Percentiles rank a stretch among this genome's conserved stretches.
Conservation (phyloP, 2,329 filamentous ascomycete genomes). For the Xenosphaeropsis pyriputrescens region DNA sequence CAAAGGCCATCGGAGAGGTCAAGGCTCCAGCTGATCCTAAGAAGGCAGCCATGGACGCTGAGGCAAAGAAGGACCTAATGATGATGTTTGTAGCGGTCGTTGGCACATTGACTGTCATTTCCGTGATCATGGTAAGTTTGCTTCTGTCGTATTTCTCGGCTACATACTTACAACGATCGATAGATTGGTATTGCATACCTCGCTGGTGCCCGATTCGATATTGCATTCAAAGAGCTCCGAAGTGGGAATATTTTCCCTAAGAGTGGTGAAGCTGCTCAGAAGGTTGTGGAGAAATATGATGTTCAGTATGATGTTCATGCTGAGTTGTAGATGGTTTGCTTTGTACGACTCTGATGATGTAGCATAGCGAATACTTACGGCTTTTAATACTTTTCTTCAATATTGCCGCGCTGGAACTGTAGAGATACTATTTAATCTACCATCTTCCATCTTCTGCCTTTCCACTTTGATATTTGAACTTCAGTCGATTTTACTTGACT, state of each 20-base stretch:
- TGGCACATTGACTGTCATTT: constrained; percentile 54
- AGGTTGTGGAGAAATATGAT: constrained; percentile 14
- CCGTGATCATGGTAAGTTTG: constrained; percentile 57
- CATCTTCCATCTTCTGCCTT: too few relatives aligned
- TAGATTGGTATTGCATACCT: constrained; percentile 68
- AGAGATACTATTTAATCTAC: too few relatives aligned
- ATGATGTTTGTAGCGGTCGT: constrained; percentile 55
- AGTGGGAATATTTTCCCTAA: constrained; percentile 24
- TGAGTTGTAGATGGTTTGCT: constrained; percentile 7
- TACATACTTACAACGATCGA: constrained; percentile 7
- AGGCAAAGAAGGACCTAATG: constrained; percentile 38
- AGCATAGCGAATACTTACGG: too few relatives aligned
- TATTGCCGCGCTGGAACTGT: too few relatives aligned
- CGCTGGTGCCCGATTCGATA: constrained; percentile 71
- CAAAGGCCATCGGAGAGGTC: neutral
- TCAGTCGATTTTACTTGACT: too few relatives aligned
- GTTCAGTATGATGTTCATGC: constrained; percentile 3
- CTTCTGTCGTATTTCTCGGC: neutral
- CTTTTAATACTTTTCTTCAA: too few relatives aligned
- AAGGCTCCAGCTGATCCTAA: constrained; percentile 21
- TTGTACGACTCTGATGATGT: too few relatives aligned
- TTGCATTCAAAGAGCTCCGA: constrained; percentile 41
- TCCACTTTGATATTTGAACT: too few relatives aligned
- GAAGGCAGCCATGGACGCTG: constrained; percentile 33
- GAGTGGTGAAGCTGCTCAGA: constrained; percentile 8